Base-by-base conservation (phyloP, 2,329 filamentous ascomycete species). In the Colletotrichum kahawae region DNA sequence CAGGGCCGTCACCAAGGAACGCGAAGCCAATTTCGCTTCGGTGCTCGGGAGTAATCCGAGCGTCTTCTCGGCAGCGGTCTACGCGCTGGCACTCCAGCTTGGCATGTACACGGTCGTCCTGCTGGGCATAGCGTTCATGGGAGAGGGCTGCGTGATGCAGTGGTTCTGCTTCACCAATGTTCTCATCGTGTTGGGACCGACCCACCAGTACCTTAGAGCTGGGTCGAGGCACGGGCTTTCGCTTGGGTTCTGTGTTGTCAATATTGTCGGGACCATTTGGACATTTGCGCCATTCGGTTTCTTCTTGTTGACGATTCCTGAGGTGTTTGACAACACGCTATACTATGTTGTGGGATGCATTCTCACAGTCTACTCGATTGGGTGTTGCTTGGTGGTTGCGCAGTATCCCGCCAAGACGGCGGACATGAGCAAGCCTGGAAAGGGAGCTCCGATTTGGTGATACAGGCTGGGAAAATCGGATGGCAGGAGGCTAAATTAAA, bases 151-250 rank as follows among this genome's bases (percentile, higher is more conserved):
- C 54, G 51, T 74, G 27, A 74, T 76, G 65, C 71, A 71, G 57
- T 76, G 70, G 74, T 73, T 71, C 24, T 64, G 67, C 60, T 70
- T 76, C 48, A 70, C 76, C 67, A 77, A 77, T 6, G 71, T 77
- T 0, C 74, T 77, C 1, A 75, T 72, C 9, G 65, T 63, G 16
- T 16, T 76, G 31, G 70, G 76, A 0, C 74, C 74, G n/a, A 75
- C 68, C 0, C 74, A 75, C 43, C 60, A 67, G 5, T 77, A 76
- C 51, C 18, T 77, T 24, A 34, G 66, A n/a, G 43, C 59, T 12
- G 68, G 74, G 1, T 71, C 76, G 2, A 56, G 74, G 7, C 66
- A 67, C 14, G 76, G 76, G 5, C 43, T 75, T 4, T 65, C 69
- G 27, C 66, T 77, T 18, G 67, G 74, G 7, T 68, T 77, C 59